phyloP scores from a whole-genome alignment of 2,329 filamentous ascomycete species.

The Triangularia setosa region DNA sequence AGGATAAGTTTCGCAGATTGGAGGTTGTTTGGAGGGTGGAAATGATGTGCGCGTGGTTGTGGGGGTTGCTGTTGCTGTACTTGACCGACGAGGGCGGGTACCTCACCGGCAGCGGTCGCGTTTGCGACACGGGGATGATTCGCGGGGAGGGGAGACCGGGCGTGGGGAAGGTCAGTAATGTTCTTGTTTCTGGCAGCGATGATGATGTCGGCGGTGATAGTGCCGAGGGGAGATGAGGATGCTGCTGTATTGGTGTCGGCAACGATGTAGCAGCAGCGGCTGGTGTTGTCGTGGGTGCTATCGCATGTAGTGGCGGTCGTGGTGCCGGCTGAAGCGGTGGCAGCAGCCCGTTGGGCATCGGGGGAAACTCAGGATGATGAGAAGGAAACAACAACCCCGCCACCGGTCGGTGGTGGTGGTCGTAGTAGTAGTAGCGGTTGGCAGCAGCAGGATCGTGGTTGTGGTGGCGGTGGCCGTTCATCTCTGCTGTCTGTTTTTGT shows the following conservation, averaged over 20 bases:
- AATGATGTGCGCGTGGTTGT: neutral
- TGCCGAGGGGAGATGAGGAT: neutral
- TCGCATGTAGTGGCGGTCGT: neutral
- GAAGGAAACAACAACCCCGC: neutral
- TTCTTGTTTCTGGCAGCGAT: conserved; percentile 12
- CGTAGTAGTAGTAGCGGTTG: no score
- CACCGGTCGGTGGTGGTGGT: neutral
- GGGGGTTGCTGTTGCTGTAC: neutral
- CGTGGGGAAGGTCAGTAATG: conserved; percentile 23
- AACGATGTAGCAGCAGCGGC: no score
- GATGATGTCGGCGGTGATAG: neutral
- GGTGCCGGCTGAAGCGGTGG: neutral
- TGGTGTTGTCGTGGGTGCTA: neutral
- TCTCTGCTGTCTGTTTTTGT: neutral
- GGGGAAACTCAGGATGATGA: neutral
- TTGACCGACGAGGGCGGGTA: conserved; percentile 3
- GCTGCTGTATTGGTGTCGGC: neutral
- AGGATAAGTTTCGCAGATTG: neutral
- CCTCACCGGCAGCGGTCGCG: conserved; percentile 9
- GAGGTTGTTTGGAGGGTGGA: neutral
- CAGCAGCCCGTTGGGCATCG: neutral
- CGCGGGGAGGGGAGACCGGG: conserved; percentile 19
- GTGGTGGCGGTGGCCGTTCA: neutral
- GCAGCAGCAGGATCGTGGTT: neutral
- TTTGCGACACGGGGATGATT: neutral